phyloP scores from a whole-genome alignment of 2,329 filamentous ascomycete species.

The Rutstroemia sydowiana region DNA sequence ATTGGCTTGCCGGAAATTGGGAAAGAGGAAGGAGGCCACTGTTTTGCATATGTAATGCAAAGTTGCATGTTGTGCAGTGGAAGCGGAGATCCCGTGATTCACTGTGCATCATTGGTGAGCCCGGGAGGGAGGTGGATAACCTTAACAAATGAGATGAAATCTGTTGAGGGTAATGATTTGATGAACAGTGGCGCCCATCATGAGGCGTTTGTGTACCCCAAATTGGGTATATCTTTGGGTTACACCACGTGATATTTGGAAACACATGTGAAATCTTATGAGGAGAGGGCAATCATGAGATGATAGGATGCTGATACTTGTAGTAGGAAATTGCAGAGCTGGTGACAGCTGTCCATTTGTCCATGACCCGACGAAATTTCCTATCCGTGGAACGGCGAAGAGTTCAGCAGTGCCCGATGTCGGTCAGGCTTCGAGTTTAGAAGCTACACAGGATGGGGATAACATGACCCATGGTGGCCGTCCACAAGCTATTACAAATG shows the following conservation, averaged over 20 bases:
- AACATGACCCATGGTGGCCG: slow-evolving; percentile 24
- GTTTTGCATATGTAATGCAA: slow-evolving; percentile 18
- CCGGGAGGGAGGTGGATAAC: slow-evolving; percentile 7
- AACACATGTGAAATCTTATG: slow-evolving; percentile 10
- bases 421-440: slow-evolving; percentile 12
- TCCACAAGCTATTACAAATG: slow-evolving; percentile 29
- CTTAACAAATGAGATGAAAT: neutral
- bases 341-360: slow-evolving; percentile 43
- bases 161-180: neutral
- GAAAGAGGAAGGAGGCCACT: slow-evolving; percentile 6
- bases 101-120: slow-evolving; percentile 16
- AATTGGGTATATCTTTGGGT: slow-evolving; percentile 8
- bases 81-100: slow-evolving; percentile 24
- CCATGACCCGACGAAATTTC: slow-evolving; percentile 34
- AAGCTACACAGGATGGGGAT: slow-evolving; percentile 1
- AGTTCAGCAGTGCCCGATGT: slow-evolving; percentile 12
- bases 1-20: slow-evolving; percentile 19
- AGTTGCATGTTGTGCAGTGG: slow-evolving; percentile 25
- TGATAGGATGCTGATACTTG: slow-evolving; percentile 19
- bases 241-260: slow-evolving; percentile 24
- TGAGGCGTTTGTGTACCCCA: slow-evolving; percentile 11
- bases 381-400: slow-evolving; percentile 11
- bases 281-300: slow-evolving; percentile 13
- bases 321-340: slow-evolving; percentile 39
- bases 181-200: slow-evolving; percentile 13